Evolutionary conservation across 768 basidiomycete genomes (phyloP), one percentile per base, ranked within the genome.

Genomic region (Pholiota microspora): DNA sequence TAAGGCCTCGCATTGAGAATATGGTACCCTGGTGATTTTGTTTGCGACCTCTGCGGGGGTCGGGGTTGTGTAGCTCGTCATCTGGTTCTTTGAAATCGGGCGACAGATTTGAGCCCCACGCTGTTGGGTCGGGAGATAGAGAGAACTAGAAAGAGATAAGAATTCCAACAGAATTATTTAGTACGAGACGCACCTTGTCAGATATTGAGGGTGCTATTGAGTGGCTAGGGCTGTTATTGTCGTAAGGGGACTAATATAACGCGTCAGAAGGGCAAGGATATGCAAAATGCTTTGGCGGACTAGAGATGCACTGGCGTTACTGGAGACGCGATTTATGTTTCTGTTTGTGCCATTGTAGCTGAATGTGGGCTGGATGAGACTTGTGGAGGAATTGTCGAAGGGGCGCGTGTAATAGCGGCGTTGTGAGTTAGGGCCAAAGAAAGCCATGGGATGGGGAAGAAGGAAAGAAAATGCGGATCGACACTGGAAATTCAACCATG

Each of bases 61-160:
- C 85, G 2, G 86, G 85, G 60, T 86, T 86, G 65, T 89, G 87
- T n/a, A 89, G 77, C 52, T 78, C 78, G 67, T 89, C 87, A 56
- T 89, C 87, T 13, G 80, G 71, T 66, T 89, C 87, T 3, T 75
- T 66, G 50, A 78, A 71, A 56, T 76, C 76, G 34, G 77, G 77
- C 6, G 81, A 82, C 55, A 88, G 70, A 59, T 86, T 80, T 29
- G 86, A 80, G 1, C 86, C 87, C 89, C 89, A 91, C 0, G 77
- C 80, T 12, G 77, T 70, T 2, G 89, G 89, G 68, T 90, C 88
- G 1, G 88, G 81, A 5, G 87, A 83, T 18, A 90, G 79, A 13
- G 87, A 88, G 64, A 82, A 90, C 88, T 91, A 42, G 12, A 44
- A 54, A 48, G 45, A 46, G 5, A 34, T 45, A 45, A 47, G 38